phyloP scores from a whole-genome alignment of 768 basidiomycete genomes.

The Floccularia luteovirens region DNA sequence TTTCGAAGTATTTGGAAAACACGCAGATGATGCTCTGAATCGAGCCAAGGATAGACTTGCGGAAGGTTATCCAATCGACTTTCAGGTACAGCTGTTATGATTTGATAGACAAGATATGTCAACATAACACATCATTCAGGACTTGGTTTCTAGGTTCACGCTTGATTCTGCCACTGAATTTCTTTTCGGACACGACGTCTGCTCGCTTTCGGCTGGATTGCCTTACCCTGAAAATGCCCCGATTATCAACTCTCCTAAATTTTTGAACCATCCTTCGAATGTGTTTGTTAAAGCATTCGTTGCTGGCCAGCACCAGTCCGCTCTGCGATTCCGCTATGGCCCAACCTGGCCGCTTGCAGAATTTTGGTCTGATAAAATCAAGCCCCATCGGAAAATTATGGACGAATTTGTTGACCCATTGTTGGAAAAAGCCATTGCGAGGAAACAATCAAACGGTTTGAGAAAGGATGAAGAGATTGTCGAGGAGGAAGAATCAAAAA shows the following conservation, averaged over 20 bases:
- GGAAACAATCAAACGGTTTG: slow-evolving; percentile 4
- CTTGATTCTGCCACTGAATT: slow-evolving; percentile 59
- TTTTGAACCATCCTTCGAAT: slow-evolving; percentile 8
- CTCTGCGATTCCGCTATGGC: slow-evolving; percentile 5
- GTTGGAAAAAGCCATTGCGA: slow-evolving; percentile 7
- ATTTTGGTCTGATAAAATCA: slow-evolving; percentile 9
- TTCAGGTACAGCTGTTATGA: slow-evolving; percentile 34
- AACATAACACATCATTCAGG: slow-evolving; percentile 16
- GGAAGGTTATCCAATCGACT: slow-evolving; percentile 45
- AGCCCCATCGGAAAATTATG: slow-evolving; percentile 4
- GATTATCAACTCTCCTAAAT: slow-evolving; percentile 12
- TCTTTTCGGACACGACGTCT: slow-evolving; percentile 46
- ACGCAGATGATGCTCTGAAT: slow-evolving; percentile 37
- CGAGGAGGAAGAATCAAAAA: slow-evolving; percentile 27
- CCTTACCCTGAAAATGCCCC: slow-evolving; percentile 29
- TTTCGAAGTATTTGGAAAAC: slow-evolving; percentile 53
- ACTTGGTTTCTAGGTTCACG: slow-evolving; percentile 43
- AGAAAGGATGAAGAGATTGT: slow-evolving; percentile 21
- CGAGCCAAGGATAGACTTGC: slow-evolving; percentile 34
- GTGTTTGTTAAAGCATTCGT: slow-evolving; percentile 8
- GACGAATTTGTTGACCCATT: slow-evolving; percentile 11
- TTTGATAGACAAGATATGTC: background rate
- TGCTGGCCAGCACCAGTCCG: slow-evolving; percentile 1
- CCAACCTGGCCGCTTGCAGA: slow-evolving; percentile 28
- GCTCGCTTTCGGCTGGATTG: slow-evolving; percentile 39